A percentile compares a stretch with the other conserved stretches of the same genome.
Evolutionary conservation across 495 filamentous ascomycete genomes (phyloP).

Genomic region (Glarea lozoyensis): DNA sequence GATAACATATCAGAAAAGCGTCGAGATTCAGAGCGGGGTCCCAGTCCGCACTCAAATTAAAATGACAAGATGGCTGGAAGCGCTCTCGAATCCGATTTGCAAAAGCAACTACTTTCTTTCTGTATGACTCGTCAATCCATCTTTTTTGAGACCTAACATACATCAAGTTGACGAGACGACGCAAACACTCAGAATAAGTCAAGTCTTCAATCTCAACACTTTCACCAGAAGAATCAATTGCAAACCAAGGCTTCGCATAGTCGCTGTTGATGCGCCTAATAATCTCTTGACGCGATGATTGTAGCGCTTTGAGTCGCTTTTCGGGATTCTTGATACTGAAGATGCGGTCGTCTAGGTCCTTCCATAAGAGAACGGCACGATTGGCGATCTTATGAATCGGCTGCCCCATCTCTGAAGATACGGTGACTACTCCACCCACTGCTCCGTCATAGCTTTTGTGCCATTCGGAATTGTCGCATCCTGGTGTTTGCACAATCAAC

Average conservation of each 20-base stretch:
- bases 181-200: constrained; percentile 87
- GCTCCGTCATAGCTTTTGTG: constrained; percentile 88
- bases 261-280: constrained; percentile 94
- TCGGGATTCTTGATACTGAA: constrained; percentile 80
- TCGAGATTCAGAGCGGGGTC: constrained; percentile 69
- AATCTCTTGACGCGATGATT: constrained; percentile 83
- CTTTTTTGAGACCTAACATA: constrained; percentile 82
- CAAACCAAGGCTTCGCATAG: constrained; percentile 98
- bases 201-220: constrained; percentile 92
- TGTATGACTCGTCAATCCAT: constrained; percentile 83
- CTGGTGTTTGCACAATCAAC: constrained; percentile 79
- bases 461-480: constrained; percentile 79
- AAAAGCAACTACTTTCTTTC: constrained; percentile 76
- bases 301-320: constrained; percentile 77
- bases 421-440: constrained; percentile 85
- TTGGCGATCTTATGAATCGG: constrained; percentile 96
- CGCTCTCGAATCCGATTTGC: constrained; percentile 88
- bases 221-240: constrained; percentile 66
- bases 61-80: constrained; percentile 52
- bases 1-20: constrained; percentile 64
- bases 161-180: constrained; percentile 87
- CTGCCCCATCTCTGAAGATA: constrained; percentile 94
- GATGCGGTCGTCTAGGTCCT: constrained; percentile 92
- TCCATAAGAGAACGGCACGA: constrained; percentile 84
- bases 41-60: constrained; percentile 65